These are phyloP conservation scores for Colletotrichum sp. DNA, from an alignment of 2,329 filamentous ascomycete species.

Conservation along the genomic window DNA sequence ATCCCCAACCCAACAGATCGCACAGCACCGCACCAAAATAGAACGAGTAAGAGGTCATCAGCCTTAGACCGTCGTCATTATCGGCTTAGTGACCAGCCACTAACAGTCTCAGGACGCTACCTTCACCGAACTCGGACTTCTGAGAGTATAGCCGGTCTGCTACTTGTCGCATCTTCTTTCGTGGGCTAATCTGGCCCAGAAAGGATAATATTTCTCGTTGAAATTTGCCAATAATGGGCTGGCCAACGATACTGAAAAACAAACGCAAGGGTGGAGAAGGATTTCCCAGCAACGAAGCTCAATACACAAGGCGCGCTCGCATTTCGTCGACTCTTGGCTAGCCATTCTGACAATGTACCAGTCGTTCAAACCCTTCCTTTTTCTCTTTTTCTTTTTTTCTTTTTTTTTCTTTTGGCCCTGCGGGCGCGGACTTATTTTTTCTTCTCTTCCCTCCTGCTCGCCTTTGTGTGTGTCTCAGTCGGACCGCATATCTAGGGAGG, in stretches of 20 bases:
- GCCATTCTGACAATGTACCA: background rate
- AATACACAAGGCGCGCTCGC: background rate
- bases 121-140: background rate
- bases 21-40: background rate
- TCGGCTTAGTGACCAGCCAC: background rate
- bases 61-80: background rate
- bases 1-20: background rate
- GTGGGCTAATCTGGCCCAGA: conserved; percentile 2
- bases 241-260: background rate
- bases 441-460: background rate
- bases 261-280: background rate
- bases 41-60: background rate
- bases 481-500: background rate
- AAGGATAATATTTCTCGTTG: background rate
- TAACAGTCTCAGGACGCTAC: background rate
- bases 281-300: background rate
- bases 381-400: background rate
- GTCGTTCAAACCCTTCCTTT: background rate
- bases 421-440: background rate
- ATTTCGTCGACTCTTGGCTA: background rate
- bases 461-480: conserved; percentile 5
- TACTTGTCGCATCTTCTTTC: background rate
- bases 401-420: background rate
- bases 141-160: background rate
- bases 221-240: background rate